Conservation (phyloP, 495 filamentous ascomycete genomes). For the Trichocladium antarcticum region DNA sequence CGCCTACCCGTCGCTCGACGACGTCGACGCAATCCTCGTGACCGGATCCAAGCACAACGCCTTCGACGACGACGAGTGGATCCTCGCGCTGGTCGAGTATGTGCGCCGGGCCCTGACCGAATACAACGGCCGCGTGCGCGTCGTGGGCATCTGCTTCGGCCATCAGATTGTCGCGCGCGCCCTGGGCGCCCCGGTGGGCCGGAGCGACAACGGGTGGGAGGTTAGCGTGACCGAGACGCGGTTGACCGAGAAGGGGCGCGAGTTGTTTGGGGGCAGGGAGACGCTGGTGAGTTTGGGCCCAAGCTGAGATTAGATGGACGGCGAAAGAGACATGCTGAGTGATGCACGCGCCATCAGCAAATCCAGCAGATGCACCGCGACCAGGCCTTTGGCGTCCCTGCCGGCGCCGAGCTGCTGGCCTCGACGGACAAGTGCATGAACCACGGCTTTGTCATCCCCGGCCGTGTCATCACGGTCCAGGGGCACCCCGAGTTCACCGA, state of each 20-base stretch:
- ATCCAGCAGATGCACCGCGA: constrained; percentile 90
- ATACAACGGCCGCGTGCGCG: constrained; percentile 39
- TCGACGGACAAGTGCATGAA: constrained; percentile 55
- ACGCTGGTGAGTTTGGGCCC: constrained; percentile 46
- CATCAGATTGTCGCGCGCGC: constrained; percentile 83
- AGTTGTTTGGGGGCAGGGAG: constrained; percentile 54
- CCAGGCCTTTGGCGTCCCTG: constrained; percentile 55
- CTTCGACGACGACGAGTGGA: constrained; percentile 61
- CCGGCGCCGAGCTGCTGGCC: constrained; percentile 51
- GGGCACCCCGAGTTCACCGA: constrained; percentile 83
- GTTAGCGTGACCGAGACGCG: constrained; percentile 58
- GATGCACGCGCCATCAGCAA: too few species aligned
- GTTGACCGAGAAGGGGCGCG: constrained; percentile 58
- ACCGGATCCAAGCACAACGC: constrained; percentile 54
- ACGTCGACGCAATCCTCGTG: constrained; percentile 72
- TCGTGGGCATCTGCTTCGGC: constrained; percentile 81
- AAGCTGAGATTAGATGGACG: background rate
- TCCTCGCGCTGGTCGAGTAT: constrained; percentile 61
- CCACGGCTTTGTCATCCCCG: constrained; percentile 68
- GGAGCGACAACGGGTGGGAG: constrained; percentile 68
- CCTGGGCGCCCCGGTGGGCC: constrained; percentile 54
- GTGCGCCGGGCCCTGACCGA: constrained; percentile 37
- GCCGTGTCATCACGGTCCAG: constrained; percentile 65
- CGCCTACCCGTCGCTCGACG: constrained; percentile 56
- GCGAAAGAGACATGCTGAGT: too few species aligned